Base-by-base conservation (phyloP, 2,329 filamentous ascomycete genomes). In the Orbilia oligospora region DNA sequence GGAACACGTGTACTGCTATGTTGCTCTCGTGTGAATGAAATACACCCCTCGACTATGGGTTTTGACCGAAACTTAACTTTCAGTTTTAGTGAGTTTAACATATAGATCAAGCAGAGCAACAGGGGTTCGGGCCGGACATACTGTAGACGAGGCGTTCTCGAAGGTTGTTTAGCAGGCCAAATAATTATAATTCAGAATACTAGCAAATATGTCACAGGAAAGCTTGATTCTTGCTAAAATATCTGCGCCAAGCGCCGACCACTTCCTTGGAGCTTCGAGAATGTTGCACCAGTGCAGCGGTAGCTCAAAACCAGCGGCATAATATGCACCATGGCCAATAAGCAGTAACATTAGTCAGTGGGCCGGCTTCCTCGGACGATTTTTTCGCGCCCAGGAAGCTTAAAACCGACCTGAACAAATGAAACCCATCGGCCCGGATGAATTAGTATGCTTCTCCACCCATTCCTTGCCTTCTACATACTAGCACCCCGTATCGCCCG, bases 121-220 rank as follows among this genome's bases (percentile, higher is more conserved):
- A 30, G 27, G 27, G 27, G 27, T 30, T 36, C 9, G 5, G 33
- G 33, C 4, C 33, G 8, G 33, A 36, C 33, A 9, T 8, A 53
- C 63, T 44, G n/a, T 18, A 8, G 9, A n/a, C 63, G 33, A 73
- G 71, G 71, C 63, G 16, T 61, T 46, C 30, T 41, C 36, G 63
- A 14, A 68, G 41, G 70, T 73, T 72, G 61, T 8, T 9, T 30
- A 14, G 38, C 5, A 8, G 38, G 38, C 38, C 14, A 44, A 44
- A 14, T 16, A 44, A 44, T n/a, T 44, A 14, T 16, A 44, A 44
- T n/a, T 44, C 38, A n/a, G 38, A 44, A 44, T 5, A 1, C 10
- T 12, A n/a, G 33, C 6, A 36, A 36, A 36, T 4, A 30, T 6
- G 27, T 30, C 6, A 3, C 27, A 30, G 6, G 3, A 6, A 3